Base-by-base conservation (phyloP, 2,329 filamentous ascomycete genomes). In the Beauveria brongniartii region DNA sequence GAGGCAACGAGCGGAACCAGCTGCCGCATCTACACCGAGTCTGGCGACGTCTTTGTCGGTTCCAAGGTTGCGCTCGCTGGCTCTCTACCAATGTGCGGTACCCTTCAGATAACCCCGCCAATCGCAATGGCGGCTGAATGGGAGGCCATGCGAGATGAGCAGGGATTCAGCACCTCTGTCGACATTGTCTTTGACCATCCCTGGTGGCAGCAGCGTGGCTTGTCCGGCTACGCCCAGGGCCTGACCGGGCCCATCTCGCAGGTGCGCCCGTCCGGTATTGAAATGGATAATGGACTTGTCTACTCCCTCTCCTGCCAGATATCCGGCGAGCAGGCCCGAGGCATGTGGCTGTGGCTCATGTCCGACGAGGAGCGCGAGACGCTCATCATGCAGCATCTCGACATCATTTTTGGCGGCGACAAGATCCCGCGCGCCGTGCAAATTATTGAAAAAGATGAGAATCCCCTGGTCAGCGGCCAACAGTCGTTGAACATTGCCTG, bases 201-300 rank as follows among this genome's bases (percentile, higher is more conserved):
- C 14, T 68, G 67, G 67, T 68, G 67, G 67, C 63, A 58, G 9
- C 62, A 66, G 48, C 60, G 63, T n/a, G 64, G 65, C 2, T 53
- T 67, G 16, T 65, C 62, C 12, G 65, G 64, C 26, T 61, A 53
- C 28, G 64, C 64, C 4, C 63, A 63, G 48, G 64, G 64, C 20
- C 28, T 59, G 2, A 57, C 63, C 0, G 64, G 65, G 2, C 64
- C 66, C 2, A 55, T 66, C 4, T 59, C 61, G 2, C 41, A 61
- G 61, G 62, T 66, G 43, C 65, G 62, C 18, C 63, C 65, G 20
- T 61, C 64, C 7, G 65, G 62, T 0, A 26, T 22, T 37, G 64
- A 62, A 22, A 43, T 28, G 3, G 64, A 22, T 22, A 22, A 65
- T 18, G 66, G 60, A 7, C 22, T 10, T 7, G 16, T 10, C 5